Evolutionary conservation across 805 yeast species (phyloP).

Genomic region (Wickerhamiella qilinensis): DNA sequence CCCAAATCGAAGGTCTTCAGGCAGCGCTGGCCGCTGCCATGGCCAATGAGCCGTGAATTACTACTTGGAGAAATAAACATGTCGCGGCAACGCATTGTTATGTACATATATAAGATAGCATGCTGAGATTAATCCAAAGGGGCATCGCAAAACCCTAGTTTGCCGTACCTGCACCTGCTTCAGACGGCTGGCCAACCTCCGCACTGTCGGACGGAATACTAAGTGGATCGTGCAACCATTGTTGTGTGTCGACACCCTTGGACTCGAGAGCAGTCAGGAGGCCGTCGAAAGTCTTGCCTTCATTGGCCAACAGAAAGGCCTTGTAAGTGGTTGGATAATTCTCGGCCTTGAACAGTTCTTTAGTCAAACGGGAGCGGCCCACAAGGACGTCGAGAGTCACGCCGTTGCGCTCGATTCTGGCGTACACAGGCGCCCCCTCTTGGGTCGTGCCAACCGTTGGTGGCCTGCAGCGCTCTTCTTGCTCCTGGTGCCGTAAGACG

Average conservation of each 20-base stretch:
- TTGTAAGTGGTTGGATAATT: slow-evolving; percentile 22
- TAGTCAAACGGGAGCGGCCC: slow-evolving; percentile 50
- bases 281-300: slow-evolving; percentile 31
- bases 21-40: slow-evolving; percentile 11
- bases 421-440: slow-evolving; percentile 30
- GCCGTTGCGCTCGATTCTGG: slow-evolving; percentile 23
- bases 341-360: slow-evolving; percentile 13
- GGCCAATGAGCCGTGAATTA: background rate
- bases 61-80: background rate
- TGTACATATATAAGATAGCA: background rate
- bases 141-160: no score
- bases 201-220: no score
- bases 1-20: slow-evolving; percentile 14
- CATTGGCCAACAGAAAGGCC: slow-evolving; percentile 31
- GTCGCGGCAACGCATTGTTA: no score
- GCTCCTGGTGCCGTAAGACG: slow-evolving; percentile 35
- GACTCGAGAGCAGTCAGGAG: slow-evolving; percentile 34
- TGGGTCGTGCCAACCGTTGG: slow-evolving; percentile 23
- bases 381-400: slow-evolving; percentile 29
- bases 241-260: slow-evolving; percentile 19
- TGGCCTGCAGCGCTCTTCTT: slow-evolving; percentile 26
- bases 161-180: no score
- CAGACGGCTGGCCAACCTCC: no score
- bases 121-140: no score
- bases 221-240: no score